phyloP scores from a whole-genome alignment of 2,329 filamentous ascomycete genomes.

The Coniochaeta sp. region DNA sequence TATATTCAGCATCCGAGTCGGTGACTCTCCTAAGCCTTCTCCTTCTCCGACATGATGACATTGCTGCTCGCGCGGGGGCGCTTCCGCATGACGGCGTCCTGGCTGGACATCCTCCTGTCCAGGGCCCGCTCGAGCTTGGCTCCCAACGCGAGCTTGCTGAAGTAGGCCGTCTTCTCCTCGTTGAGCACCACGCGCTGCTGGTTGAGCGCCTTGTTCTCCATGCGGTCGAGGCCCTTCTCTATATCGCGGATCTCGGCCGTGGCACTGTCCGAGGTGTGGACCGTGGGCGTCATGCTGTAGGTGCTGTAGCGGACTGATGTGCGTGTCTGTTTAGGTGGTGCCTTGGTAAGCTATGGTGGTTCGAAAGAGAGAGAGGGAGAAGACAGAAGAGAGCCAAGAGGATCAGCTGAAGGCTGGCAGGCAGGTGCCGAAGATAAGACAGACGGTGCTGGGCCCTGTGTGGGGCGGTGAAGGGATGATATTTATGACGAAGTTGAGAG shows the following conservation, averaged over 20 bases:
- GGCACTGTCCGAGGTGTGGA: slow-evolving; percentile 46
- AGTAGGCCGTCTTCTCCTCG: slow-evolving; percentile 71
- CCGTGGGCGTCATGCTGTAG: slow-evolving; percentile 51
- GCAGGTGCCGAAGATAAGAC: too few relatives aligned
- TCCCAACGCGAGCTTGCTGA: slow-evolving; percentile 80
- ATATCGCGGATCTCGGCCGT: slow-evolving; percentile 59
- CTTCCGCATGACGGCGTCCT: slow-evolving; percentile 79
- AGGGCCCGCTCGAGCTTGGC: slow-evolving; percentile 88
- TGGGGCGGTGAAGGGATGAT: background rate
- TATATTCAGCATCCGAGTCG: background rate
- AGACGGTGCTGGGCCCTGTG: too few relatives aligned
- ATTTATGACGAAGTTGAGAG: slow-evolving; percentile 2
- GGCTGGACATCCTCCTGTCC: slow-evolving; percentile 75
- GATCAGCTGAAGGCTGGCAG: too few relatives aligned
- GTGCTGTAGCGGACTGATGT: slow-evolving; percentile 52
- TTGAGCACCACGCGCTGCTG: slow-evolving; percentile 75
- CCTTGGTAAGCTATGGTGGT: background rate
- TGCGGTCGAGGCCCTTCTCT: slow-evolving; percentile 72
- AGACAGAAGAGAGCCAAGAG: slow-evolving; percentile 3
- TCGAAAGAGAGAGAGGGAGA: background rate
- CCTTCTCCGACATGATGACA: slow-evolving; percentile 23
- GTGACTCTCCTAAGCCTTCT: slow-evolving; percentile 20
- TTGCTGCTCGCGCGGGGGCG: slow-evolving; percentile 18
- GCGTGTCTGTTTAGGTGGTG: slow-evolving; percentile 34
- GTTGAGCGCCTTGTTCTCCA: slow-evolving; percentile 81